Percentiles rank a stretch among this genome's conserved stretches.
Conservation (phyloP, 306 rosid species). For the Cicer chorassanicum region DNA sequence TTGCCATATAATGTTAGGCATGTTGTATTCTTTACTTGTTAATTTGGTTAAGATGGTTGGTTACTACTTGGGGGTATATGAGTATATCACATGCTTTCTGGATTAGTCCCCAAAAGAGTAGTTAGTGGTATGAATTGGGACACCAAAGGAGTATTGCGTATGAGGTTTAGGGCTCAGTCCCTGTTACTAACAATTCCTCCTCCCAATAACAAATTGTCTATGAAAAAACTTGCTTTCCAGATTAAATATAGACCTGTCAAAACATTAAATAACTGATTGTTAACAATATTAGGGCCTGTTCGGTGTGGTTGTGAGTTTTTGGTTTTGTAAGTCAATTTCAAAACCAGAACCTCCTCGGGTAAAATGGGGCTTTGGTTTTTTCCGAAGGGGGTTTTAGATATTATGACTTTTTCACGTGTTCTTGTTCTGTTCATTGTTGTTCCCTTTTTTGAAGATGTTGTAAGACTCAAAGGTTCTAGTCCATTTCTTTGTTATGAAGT, state of each 20-base stretch:
- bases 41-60: conserved; percentile 14
- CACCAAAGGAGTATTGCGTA: too few species aligned
- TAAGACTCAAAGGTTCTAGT: neutral
- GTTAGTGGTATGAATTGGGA: too few species aligned
- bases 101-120: neutral
- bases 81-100: conserved; percentile 5
- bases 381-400: too few species aligned
- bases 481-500: conserved; percentile 17
- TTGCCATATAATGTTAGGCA: neutral
- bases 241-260: conserved; percentile 2
- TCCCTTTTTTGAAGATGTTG: conserved; percentile 5
- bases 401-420: conserved; percentile 26
- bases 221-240: neutral
- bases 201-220: too few species aligned
- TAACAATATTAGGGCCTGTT: neutral
- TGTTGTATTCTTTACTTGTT: conserved; percentile 11
- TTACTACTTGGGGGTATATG: neutral
- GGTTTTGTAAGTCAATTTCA: too few species aligned
- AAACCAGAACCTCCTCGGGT: too few species aligned
- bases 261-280: neutral
- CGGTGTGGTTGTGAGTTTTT: too few species aligned
- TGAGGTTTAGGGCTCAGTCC: too few species aligned
- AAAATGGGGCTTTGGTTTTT: too few species aligned
- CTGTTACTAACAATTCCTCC: too few species aligned
- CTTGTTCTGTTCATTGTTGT: conserved; percentile 1